Base-by-base conservation (phyloP, 768 basidiomycete genomes). In the Naganishia antarctica region DNA sequence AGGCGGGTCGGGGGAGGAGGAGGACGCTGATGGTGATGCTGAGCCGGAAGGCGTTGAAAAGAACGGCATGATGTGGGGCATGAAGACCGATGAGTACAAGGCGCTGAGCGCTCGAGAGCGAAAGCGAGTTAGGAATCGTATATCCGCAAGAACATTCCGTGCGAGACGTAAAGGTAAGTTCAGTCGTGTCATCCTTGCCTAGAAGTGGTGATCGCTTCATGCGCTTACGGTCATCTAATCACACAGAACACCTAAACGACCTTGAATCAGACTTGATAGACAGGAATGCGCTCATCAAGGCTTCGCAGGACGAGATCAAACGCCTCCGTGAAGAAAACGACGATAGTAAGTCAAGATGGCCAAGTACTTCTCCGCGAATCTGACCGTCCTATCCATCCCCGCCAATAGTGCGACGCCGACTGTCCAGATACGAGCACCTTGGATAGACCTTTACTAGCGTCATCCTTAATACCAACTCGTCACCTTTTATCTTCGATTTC, bases 1-100 rank as follows among this genome's bases (percentile, higher is more conserved):
- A 9, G 67, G 68, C 48, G 68, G 65, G 23, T 66, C 65, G 25
- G 71, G 72, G 18, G 70, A 70, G 18, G 75, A 51, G 18, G 64
- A 70, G 9, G 61, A 71, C 46, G 68, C 67, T 28, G 65, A 66
- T 12, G 73, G 74, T 21, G 69, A 70, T 15, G 73, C 72, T 31
- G 71, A 72, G 8, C 66, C 69, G 5, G 73, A 73, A 63, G 76
- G 74, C 32, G 71, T 74, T 9, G 76, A 77, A 50, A 44, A 72
- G 29, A 73, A 77, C 61, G 76, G 76, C 13, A 75, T 74, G 71
- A 77, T 77, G 41, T 77, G 76, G 76, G 76, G 76, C 2, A 75
- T 77, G 74, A 70, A 70, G 61, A 73, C 75, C 13, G 73, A 74
- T 18, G 72, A 70, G 7, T 77, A 77, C 51, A 60, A 71, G 21